These are phyloP conservation scores for Moniliophthora roreri DNA, from an alignment of 1,284 basidiomycete species.

Conservation along the genomic window DNA sequence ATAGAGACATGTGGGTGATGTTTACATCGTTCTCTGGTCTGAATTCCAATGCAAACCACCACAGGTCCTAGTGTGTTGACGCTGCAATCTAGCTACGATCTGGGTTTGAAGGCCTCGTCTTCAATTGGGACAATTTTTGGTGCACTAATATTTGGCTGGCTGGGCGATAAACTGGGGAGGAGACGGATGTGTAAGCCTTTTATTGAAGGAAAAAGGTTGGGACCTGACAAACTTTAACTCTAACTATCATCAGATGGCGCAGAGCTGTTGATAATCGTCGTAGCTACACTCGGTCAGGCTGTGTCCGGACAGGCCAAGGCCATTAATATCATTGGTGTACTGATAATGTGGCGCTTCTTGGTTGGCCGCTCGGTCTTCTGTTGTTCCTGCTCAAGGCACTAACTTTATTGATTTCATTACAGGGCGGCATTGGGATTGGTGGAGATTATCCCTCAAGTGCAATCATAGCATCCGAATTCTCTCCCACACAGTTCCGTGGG, in stretches of 20 bases:
- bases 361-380: constrained; percentile 25
- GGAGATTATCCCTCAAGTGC: constrained; percentile 71
- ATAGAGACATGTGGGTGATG: not conserved
- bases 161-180: constrained; percentile 69
- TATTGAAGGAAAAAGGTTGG: not conserved
- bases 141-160: constrained; percentile 71
- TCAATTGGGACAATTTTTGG: constrained; percentile 46
- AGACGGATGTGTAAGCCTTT: constrained; percentile 65
- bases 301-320: constrained; percentile 57
- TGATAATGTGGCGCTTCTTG: constrained; percentile 68
- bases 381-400: constrained; percentile 23
- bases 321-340: constrained; percentile 67
- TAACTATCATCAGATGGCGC: constrained; percentile 59
- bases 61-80: no score
- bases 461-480: constrained; percentile 75
- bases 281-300: constrained; percentile 62
- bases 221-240: not conserved
- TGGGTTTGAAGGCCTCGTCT: constrained; percentile 64
- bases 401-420: constrained; percentile 12
- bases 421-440: constrained; percentile 71
- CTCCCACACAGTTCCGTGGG: constrained; percentile 69
- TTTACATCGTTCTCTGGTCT: constrained; percentile 28
- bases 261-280: constrained; percentile 69
- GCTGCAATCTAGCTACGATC: constrained; percentile 41
- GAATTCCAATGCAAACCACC: constrained; percentile 30